Conservation (phyloP, 768 basidiomycete species). For the Hypholoma fasciculare region DNA sequence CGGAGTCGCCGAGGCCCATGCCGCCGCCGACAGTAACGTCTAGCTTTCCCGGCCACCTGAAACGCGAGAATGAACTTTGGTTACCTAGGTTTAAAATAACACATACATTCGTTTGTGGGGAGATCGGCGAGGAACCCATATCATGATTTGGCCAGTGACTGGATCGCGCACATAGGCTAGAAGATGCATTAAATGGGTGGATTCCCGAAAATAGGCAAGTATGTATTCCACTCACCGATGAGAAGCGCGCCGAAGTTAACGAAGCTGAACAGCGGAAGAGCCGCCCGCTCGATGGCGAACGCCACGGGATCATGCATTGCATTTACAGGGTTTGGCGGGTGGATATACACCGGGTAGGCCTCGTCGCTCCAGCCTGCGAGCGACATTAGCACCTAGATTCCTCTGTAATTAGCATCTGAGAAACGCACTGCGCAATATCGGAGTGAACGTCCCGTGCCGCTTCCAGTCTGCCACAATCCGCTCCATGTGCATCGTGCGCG, state of each 20-base stretch:
- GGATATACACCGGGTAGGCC: slow-evolving; percentile 32
- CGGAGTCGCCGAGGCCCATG: slow-evolving; percentile 38
- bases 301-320: slow-evolving; percentile 26
- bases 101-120: slow-evolving; percentile 39
- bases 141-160: slow-evolving; percentile 20
- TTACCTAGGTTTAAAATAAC: background rate
- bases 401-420: background rate
- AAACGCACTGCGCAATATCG: slow-evolving; percentile 27
- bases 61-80: background rate
- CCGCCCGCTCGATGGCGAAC: slow-evolving; percentile 43
- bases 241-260: slow-evolving; percentile 44
- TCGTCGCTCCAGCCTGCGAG: slow-evolving; percentile 32
- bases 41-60: slow-evolving; percentile 36
- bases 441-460: slow-evolving; percentile 24
- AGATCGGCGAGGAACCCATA: slow-evolving; percentile 45
- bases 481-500: slow-evolving; percentile 32
- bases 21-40: slow-evolving; percentile 47
- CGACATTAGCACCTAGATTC: background rate
- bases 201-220: background rate
- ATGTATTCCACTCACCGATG: slow-evolving; percentile 26
- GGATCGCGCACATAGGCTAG: slow-evolving; percentile 36
- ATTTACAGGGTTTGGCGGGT: slow-evolving; percentile 15
- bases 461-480: slow-evolving; percentile 30
- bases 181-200: background rate
- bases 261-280: slow-evolving; percentile 44